Conservation (phyloP, 129 eudicot species). For the Helianthus annuus region DNA sequence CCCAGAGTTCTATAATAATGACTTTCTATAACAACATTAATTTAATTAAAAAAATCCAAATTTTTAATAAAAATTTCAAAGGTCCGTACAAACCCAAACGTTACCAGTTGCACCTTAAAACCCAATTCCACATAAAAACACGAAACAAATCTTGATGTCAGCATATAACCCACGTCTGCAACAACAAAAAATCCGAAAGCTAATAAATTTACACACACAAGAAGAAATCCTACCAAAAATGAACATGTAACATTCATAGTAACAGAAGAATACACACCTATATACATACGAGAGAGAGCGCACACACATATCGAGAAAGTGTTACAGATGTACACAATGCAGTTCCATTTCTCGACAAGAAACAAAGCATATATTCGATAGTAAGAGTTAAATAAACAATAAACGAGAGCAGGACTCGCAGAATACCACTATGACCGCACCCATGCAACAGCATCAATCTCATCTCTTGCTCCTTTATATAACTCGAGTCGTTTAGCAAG, state of each 20-base stretch:
- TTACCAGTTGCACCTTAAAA: too few relatives aligned
- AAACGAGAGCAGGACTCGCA: conserved; percentile 17
- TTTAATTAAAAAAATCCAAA: too few relatives aligned
- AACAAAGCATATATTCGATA: conserved; percentile 17
- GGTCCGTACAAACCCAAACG: too few relatives aligned
- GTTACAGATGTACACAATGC: conserved; percentile 17
- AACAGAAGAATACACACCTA: conserved; percentile 1
- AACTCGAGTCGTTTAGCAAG: conserved; percentile 75
- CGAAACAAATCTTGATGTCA: too few relatives aligned
- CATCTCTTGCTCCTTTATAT: conserved; percentile 79
- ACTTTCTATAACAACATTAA: too few relatives aligned
- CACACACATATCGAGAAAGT: conserved; percentile 16
- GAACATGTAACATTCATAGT: not conserved
- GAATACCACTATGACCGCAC: conserved; percentile 37
- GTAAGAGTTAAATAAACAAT: not conserved
- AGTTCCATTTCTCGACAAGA: conserved; percentile 8
- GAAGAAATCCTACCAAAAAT: too few relatives aligned
- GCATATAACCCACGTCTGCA: too few relatives aligned
- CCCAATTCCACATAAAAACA: too few relatives aligned
- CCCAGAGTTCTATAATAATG: too few relatives aligned
- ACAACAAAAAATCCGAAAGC: too few relatives aligned
- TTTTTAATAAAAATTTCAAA: too few relatives aligned
- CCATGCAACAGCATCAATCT: conserved; percentile 76
- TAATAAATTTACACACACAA: too few relatives aligned
- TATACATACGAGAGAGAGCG: not conserved